These are phyloP conservation scores for Dryas drummondii DNA, from an alignment of 306 rosid genomes.

Conservation along the genomic window DNA sequence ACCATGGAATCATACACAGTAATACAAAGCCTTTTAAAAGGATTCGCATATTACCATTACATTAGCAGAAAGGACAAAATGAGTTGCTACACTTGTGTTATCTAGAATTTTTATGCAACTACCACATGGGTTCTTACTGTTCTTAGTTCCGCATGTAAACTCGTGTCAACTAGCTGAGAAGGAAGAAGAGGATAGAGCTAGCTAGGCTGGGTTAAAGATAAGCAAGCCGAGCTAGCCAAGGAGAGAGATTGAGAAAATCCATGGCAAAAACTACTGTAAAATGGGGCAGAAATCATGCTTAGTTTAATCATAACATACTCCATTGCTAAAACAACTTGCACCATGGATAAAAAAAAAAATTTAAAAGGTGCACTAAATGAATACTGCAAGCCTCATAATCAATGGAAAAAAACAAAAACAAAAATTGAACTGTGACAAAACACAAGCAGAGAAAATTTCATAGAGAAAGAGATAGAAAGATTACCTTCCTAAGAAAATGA, in stretches of 20 bases:
- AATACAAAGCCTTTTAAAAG: background rate
- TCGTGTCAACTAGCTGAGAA: background rate
- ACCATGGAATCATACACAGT: too few relatives aligned
- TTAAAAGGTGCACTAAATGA: background rate
- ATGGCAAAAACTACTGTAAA: background rate
- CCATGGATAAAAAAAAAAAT: too few relatives aligned
- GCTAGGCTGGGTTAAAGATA: slow-evolving; percentile 18
- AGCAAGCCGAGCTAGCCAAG: slow-evolving; percentile 18
- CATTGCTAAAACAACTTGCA: background rate
- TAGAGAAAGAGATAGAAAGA: background rate
- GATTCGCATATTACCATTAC: background rate
- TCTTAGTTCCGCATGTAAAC: slow-evolving; percentile 18
- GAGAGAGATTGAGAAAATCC: background rate
- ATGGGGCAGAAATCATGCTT: background rate
- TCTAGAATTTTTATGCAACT: slow-evolving; percentile 4
- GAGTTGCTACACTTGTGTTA: background rate
- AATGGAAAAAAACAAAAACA: background rate
- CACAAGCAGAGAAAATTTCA: background rate
- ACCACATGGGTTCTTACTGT: slow-evolving; percentile 16
- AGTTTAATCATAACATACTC: background rate
- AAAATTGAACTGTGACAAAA: background rate
- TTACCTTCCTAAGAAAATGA: slow-evolving; percentile 90
- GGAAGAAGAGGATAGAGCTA: background rate
- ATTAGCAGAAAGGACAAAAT: background rate
- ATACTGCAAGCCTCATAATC: background rate